These are phyloP conservation scores for Physocladia obscura DNA, from an alignment of 192 early-diverging fungal genomes.

Conservation along the genomic window DNA sequence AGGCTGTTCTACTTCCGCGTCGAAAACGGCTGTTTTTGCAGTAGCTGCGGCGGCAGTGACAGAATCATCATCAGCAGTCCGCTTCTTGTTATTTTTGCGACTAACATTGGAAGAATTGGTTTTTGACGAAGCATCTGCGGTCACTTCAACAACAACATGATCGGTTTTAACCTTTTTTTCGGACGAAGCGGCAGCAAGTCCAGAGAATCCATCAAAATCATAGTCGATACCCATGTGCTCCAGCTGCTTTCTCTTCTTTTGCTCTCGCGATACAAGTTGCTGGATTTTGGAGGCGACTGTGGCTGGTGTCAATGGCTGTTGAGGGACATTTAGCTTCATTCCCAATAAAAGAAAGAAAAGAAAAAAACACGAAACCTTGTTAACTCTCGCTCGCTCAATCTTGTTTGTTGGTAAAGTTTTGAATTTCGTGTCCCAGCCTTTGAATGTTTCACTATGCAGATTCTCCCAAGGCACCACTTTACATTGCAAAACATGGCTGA, in stretches of 20 bases:
- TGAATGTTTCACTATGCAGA: constrained; percentile 75
- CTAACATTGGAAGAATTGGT: too few species aligned
- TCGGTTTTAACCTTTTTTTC: not conserved
- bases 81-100: too few species aligned
- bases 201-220: constrained; percentile 75
- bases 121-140: not conserved
- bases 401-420: constrained; percentile 61
- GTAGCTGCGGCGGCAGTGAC: not conserved
- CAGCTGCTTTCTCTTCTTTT: constrained; percentile 61
- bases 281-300: constrained; percentile 44
- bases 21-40: too few species aligned
- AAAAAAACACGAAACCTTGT: constrained; percentile 49
- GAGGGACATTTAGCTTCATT: not conserved
- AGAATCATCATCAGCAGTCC: too few species aligned
- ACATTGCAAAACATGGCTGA: constrained; percentile 34
- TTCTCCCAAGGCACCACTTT: constrained; percentile 66
- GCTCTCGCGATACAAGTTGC: constrained; percentile 57
- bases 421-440: constrained; percentile 69
- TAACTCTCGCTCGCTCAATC: constrained; percentile 59
- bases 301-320: constrained; percentile 49
- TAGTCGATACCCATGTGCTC: constrained; percentile 79
- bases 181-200: not conserved
- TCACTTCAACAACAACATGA: not conserved
- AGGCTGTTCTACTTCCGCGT: too few species aligned
- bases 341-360: not conserved